Evolutionary conservation across 2,329 filamentous ascomycete species (phyloP).

Genomic region (Epichloe glyceriae): DNA sequence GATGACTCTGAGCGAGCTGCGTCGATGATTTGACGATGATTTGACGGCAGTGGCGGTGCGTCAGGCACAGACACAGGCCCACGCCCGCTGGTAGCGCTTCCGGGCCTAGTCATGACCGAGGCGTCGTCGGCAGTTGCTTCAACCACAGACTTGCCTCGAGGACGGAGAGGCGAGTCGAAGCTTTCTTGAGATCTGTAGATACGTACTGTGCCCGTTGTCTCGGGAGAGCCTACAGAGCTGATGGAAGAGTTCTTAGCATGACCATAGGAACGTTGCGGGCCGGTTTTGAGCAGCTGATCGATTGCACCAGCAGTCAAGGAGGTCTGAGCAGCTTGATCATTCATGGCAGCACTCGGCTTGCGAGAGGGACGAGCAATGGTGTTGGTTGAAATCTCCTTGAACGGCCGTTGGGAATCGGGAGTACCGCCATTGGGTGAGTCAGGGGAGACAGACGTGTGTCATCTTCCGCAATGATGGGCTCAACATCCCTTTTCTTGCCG

Average conservation of each 20-base stretch:
- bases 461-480: constrained; percentile 49
- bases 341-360: constrained; percentile 31
- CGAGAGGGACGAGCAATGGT: constrained; percentile 26
- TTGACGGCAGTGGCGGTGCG: constrained; percentile 62
- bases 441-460: constrained; percentile 42
- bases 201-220: constrained; percentile 28
- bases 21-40: constrained; percentile 76
- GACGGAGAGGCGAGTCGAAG: constrained; percentile 28
- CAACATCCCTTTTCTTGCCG: constrained; percentile 26
- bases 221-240: constrained; percentile 21
- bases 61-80: constrained; percentile 24
- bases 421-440: constrained; percentile 28
- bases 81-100: constrained; percentile 57
- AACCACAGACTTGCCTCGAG: constrained; percentile 25
- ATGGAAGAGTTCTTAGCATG: constrained; percentile 26
- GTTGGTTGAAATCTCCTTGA: constrained; percentile 53
- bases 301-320: constrained; percentile 70
- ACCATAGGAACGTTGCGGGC: constrained; percentile 10
- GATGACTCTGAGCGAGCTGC: constrained; percentile 53
- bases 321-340: constrained; percentile 71
- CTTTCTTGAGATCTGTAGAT: constrained; percentile 37
- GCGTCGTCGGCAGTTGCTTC: constrained; percentile 27
- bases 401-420: constrained; percentile 42
- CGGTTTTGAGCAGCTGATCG: constrained; percentile 55
- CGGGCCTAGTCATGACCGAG: constrained; percentile 40